These are phyloP conservation scores for Termitomyces titanicus DNA, from an alignment of 768 basidiomycete species.

Conservation along the genomic window DNA sequence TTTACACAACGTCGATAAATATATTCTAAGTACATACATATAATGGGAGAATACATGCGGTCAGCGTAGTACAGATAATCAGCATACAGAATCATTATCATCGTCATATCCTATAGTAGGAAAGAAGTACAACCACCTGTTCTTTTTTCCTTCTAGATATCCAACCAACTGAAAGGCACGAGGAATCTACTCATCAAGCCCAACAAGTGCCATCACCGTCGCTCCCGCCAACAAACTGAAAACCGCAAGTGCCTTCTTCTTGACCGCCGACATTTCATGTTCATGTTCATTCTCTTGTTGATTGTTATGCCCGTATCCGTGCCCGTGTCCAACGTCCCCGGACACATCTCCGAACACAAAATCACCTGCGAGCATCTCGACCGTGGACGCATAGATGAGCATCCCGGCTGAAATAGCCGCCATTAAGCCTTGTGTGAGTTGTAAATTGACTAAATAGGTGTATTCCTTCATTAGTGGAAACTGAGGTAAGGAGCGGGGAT, in stretches of 20 bases:
- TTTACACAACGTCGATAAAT: neutral
- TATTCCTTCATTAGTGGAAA: neutral
- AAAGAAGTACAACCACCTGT: neutral
- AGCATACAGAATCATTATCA: neutral
- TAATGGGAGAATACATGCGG: neutral
- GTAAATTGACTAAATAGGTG: slow-evolving; percentile 38
- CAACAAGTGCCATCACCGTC: slow-evolving; percentile 58
- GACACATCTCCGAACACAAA: slow-evolving; percentile 71
- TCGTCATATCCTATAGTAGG: neutral
- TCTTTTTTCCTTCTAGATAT: neutral
- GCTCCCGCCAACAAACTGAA: slow-evolving; percentile 60
- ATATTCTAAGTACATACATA: neutral
- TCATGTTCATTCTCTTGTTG: slow-evolving; percentile 10
- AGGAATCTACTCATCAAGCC: slow-evolving; percentile 35
- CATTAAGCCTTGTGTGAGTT: slow-evolving; percentile 68
- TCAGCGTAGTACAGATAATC: neutral
- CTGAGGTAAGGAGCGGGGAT: neutral
- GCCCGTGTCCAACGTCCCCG: slow-evolving; percentile 24
- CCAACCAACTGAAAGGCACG: neutral
- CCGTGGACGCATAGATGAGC: slow-evolving; percentile 79
- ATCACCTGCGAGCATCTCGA: slow-evolving; percentile 86
- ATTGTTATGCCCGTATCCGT: neutral
- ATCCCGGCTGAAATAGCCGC: slow-evolving; percentile 80
- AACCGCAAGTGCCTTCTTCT: slow-evolving; percentile 53
- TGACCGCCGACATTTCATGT: slow-evolving; percentile 16